A percentile compares a stretch with the other conserved stretches of the same genome.
Conservation (phyloP, 306 rosid genomes). For the Benincasa hispida region DNA sequence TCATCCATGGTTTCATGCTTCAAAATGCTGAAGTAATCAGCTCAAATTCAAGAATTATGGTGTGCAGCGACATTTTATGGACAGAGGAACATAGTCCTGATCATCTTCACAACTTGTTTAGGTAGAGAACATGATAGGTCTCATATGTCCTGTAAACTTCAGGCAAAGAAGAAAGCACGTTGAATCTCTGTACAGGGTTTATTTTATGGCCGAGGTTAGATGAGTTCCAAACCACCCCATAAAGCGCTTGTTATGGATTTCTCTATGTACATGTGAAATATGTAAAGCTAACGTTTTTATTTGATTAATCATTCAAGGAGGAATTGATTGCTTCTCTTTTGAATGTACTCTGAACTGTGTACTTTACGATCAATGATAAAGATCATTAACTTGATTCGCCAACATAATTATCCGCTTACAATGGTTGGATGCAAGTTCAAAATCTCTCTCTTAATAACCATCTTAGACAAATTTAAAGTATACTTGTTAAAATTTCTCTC, state of each 20-base stretch:
- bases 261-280: neutral
- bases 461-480: too few species aligned
- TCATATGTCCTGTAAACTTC: neutral
- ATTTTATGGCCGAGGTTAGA: neutral
- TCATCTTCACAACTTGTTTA: neutral
- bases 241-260: neutral
- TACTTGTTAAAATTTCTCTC: too few species aligned
- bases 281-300: neutral
- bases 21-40: conserved; percentile 44
- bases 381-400: neutral
- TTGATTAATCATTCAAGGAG: neutral
- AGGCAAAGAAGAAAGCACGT: neutral
- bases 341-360: neutral
- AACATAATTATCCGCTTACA: too few species aligned
- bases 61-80: conserved; percentile 47
- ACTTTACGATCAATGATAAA: neutral
- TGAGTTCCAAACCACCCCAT: neutral
- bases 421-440: too few species aligned
- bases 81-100: conserved; percentile 16
- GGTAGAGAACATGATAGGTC: neutral
- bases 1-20: conserved; percentile 59
- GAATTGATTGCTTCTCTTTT: neutral
- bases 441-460: too few species aligned
- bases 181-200: neutral
- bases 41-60: conserved; percentile 45